Base-by-base conservation (phyloP, 768 basidiomycete genomes). In the Sistotremastrum suecicum region DNA sequence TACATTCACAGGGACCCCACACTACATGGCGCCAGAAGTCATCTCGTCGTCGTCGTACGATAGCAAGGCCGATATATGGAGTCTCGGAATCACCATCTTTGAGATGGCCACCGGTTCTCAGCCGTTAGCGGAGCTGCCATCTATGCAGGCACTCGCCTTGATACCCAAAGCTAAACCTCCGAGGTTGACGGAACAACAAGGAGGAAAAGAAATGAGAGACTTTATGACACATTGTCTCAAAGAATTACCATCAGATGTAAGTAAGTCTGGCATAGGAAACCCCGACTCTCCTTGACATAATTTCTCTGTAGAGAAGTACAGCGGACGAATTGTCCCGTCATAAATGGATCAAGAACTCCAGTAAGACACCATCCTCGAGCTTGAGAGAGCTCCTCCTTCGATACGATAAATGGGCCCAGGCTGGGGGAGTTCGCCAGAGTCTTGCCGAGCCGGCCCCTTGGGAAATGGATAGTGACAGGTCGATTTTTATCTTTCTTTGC, bases 11-110 rank as follows among this genome's bases (percentile, higher is more conserved):
- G 95, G 95, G 1, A 98, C 95, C 1, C 94, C 92, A 0, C 89
- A 95, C 59, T 98, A 94, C 94, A 99, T 99, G 95, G 95, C 95
- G 0, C 95, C 95, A 0, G 95, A 99, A 62, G 90, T 98, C 3
- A 87, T 94, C 10, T 85, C 89, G 52, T 72, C 74, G 7, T 78
- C 88, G n/a, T 72, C 80, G 38, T 98, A 99, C 62, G 94, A 99
- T 57, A 84, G 86, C 44, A 98, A 95, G 60, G 95, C 94, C 3
- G 95, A 99, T 57, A 89, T 99, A 38, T 98, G 95, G 95, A 91
- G 88, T 56, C 65, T 99, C 47, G 95, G 95, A 4, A 92, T 99
- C 58, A 83, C 92, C 64, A 72, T 94, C 12, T 91, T 88, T 55
- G 95, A 99, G 61, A 94, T 97, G 81, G 78, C 83, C 54, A 91